Evolutionary conservation across 495 filamentous ascomycete genomes (phyloP), one percentile per base, ranked within the genome.

Genomic region (Thermochaetoides thermophila): DNA sequence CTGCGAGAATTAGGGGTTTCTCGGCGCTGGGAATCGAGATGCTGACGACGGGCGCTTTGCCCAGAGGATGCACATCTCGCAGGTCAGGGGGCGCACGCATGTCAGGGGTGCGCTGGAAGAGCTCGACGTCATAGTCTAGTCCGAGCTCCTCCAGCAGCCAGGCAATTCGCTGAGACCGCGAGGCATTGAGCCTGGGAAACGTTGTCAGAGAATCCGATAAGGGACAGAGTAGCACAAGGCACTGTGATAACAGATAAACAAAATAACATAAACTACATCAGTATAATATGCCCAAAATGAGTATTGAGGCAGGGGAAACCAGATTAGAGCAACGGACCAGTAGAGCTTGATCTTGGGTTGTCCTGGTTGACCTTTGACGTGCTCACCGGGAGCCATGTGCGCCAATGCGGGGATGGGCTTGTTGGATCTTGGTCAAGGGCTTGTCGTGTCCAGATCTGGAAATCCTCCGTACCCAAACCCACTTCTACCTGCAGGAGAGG

Each of bases 71-170:
- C 13, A 93, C 53, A 25, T 81, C 54, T 48, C 81, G 76, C 19
- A 91, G 64, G 38, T 77, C 77, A 0, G 62, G 45, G 0, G 84
- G 83, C 0, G 86, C 86, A 6, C 78, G 55, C 54, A 60, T 56
- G 32, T 59, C 42, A 16, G 59, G 38, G 25, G 53, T 51, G 24
- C 85, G 78, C 40, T 78, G 73, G 68, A 74, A 89, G 29, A 69
- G 69, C 42, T 83, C 71, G 32, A 94, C 53, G 32, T 81, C 69
- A 59, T 87, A 94, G 29, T 74, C 57, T 17, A 93, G 33, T n/a
- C 71, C 60, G 33, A 89, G 73, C 42, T 89, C 84, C 55, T 89
- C 80, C 31, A 94, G 71, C 25, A 95, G 73, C 84, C 82, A 93
- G 27, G 87, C 63, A 40, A 93, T 80, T 29, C 84, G 76, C 40